phyloP scores from a whole-genome alignment of 1,284 basidiomycete species.

The Rugosomyces carneus region DNA sequence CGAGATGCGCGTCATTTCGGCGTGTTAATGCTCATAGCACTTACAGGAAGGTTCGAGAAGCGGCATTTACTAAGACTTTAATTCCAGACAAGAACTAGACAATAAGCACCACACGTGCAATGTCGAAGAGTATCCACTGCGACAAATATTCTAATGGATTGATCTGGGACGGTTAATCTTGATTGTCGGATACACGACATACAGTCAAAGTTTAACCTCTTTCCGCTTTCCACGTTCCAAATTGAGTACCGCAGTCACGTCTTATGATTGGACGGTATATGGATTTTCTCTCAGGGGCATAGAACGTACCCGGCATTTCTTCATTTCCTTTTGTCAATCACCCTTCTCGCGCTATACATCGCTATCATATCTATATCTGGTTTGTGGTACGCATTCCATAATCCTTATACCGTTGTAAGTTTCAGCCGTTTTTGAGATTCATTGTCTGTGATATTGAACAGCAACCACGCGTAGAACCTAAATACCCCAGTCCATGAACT shows the following conservation, averaged over 20 bases:
- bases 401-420: slow-evolving; percentile 55
- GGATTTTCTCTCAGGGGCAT: slow-evolving; percentile 50
- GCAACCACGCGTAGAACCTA: slow-evolving; percentile 43
- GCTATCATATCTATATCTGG: slow-evolving; percentile 50
- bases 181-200: neutral
- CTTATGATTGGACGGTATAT: neutral
- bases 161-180: neutral
- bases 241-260: slow-evolving; percentile 31
- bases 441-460: neutral
- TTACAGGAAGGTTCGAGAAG: too few relatives aligned
- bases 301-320: slow-evolving; percentile 84
- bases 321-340: slow-evolving; percentile 70
- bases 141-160: too few relatives aligned
- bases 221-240: slow-evolving; percentile 25
- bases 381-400: slow-evolving; percentile 61
- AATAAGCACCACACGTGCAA: too few relatives aligned
- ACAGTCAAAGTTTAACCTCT: slow-evolving; percentile 6
- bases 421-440: neutral
- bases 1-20: too few relatives aligned
- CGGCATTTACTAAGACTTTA: too few relatives aligned
- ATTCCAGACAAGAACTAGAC: too few relatives aligned
- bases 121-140: too few relatives aligned
- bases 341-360: slow-evolving; percentile 61
- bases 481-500: slow-evolving; percentile 68
- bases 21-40: too few relatives aligned